Evolutionary conservation across 495 filamentous ascomycete genomes (phyloP), one percentile per base, ranked within the genome.

Genomic region (Parathielavia hyrcaniae): DNA sequence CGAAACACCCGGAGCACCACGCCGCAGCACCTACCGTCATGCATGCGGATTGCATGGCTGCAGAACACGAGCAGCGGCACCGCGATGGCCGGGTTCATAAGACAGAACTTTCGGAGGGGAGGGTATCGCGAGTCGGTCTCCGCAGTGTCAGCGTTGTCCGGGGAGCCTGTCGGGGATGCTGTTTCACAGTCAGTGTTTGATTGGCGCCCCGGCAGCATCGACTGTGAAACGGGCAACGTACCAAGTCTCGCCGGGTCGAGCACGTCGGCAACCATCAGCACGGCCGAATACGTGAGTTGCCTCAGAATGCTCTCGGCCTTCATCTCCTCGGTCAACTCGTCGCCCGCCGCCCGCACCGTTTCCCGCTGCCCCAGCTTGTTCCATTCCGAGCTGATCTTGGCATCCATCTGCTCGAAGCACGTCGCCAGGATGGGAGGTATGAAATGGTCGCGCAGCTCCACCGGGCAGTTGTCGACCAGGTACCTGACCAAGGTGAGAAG

Each of bases 261-360:
- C 53, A 97, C 80, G 55, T 86, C 86, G 23, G 90, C 86, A 44
- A 96, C 88, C 79, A 97, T 87, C 58, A 91, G 85, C 13, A 96
- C 89, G 8, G 92, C 88, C 38, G 90, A 88, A 67, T 91, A 90
- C 1, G 93, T 96, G 48, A 97, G 77, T 58, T 95, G 89, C n/a
- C 93, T 83, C 35, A 99, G 77, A 26, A 97, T 93, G 69, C 92
- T 97, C 68, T 99, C 93, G 19, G 89, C 86, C 72, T 95, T 96
- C 93, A 99, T 99, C 75, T 99, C 95, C 61, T 95, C 88, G 1
- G 87, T 86, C 38, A 99, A 75, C 44, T 84, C 83, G 17, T 86
- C 83, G 1, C 80, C 79, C 11, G 82, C 83, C 32, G 83, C 76
- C 20, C 73, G 69, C 5, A 80, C 71, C 14, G 71, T 71, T 60